Evolutionary conservation across 1,139 yeast genomes (phyloP).

Genomic region (Pichia kudriavzevii): DNA sequence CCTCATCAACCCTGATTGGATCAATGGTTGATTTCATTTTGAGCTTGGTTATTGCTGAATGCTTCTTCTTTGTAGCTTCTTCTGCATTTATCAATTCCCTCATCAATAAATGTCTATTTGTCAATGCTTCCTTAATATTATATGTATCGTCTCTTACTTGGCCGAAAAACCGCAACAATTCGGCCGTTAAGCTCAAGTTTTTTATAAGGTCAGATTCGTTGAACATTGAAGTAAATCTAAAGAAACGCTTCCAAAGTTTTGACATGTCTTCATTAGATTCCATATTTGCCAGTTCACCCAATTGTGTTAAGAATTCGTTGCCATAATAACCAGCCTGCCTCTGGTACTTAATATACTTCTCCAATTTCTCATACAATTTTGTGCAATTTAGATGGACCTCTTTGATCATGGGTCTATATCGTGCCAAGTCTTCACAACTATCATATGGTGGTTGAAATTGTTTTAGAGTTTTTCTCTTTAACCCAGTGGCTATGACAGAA

Average conservation of each 20-base stretch:
- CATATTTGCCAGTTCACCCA: constrained; percentile 23
- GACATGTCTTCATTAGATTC: constrained; percentile 47
- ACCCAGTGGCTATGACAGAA: constrained; percentile 63
- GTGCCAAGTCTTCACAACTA: constrained; percentile 71
- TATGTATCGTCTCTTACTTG: constrained; percentile 67
- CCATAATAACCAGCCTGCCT: constrained; percentile 26
- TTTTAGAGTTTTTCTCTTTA: constrained; percentile 80
- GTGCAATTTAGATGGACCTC: constrained; percentile 57
- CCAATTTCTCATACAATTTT: constrained; percentile 35
- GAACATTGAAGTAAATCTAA: constrained; percentile 57
- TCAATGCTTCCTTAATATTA: constrained; percentile 84
- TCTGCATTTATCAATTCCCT: constrained; percentile 80
- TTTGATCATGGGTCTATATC: constrained; percentile 80
- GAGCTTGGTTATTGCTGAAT: constrained; percentile 65
- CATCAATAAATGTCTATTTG: constrained; percentile 88
- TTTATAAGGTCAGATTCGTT: constrained; percentile 75
- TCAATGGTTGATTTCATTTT: constrained; percentile 71
- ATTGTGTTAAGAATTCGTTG: constrained; percentile 52
- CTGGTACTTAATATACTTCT: constrained; percentile 23
- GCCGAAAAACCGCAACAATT: constrained; percentile 68
- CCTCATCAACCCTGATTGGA: constrained; percentile 87
- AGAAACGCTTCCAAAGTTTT: constrained; percentile 73
- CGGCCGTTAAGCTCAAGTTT: constrained; percentile 67
- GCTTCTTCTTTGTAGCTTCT: constrained; percentile 60
- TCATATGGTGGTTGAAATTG: constrained; percentile 91